Conservation (phyloP, 257 asterid genomes). For the Gynochthodes officinalis region DNA sequence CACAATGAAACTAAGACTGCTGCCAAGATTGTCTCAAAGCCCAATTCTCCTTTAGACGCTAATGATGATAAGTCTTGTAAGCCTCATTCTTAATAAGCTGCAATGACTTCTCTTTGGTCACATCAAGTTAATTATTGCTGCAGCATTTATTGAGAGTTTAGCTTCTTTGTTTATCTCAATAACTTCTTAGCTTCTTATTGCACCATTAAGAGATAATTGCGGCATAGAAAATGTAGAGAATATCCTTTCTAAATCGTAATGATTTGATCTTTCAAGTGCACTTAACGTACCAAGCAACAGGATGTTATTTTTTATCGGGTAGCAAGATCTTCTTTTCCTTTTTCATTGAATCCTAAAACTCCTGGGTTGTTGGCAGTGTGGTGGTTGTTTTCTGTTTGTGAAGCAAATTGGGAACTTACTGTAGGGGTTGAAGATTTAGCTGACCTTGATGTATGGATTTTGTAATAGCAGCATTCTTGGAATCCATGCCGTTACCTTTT, state of each 20-base stretch:
- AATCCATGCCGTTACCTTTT: neutral
- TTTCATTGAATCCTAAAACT: neutral
- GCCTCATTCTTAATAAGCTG: neutral
- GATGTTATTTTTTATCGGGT: neutral
- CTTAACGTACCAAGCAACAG: neutral
- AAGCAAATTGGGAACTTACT: neutral
- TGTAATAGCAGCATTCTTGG: neutral
- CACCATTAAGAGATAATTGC: neutral
- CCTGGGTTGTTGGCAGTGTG: neutral
- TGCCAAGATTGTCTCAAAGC: neutral
- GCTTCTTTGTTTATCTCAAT: neutral
- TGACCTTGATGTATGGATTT: neutral
- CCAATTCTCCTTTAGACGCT: neutral
- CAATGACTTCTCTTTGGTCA: neutral
- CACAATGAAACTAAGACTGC: neutral
- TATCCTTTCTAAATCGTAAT: neutral
- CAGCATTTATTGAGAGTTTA: neutral
- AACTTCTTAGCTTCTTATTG: too few species aligned
- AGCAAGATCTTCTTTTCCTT: neutral
- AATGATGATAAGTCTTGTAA: neutral
- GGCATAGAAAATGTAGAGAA: neutral
- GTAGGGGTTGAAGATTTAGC: neutral
- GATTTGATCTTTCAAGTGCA: neutral
- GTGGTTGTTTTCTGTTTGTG: too few species aligned
- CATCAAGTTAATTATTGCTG: neutral